Conservation (phyloP, 805 yeast species). For the Sugiyamaella mastotermitis region DNA sequence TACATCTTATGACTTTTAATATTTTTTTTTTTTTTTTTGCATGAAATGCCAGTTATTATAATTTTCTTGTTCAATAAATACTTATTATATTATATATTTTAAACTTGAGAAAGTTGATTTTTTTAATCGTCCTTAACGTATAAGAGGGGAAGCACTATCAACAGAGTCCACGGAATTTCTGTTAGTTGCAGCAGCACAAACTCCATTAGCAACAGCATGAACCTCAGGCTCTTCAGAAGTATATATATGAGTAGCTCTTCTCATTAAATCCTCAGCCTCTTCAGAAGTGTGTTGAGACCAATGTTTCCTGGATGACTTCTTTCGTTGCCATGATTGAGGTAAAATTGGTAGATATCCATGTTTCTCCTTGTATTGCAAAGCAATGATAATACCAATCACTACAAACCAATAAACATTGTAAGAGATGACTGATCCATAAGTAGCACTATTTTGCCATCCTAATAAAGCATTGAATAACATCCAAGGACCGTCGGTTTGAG, state of each 20-base stretch:
- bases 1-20: too few species aligned
- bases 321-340: slow-evolving; percentile 53
- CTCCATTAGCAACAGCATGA: not conserved
- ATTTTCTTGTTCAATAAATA: too few species aligned
- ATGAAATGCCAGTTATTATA: too few species aligned
- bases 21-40: too few species aligned
- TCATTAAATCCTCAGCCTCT: slow-evolving; percentile 11
- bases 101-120: too few species aligned
- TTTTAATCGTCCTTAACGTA: too few species aligned
- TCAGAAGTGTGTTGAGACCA: not conserved
- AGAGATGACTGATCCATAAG: slow-evolving; percentile 76
- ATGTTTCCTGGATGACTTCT: not conserved
- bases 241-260: slow-evolving; percentile 11
- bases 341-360: slow-evolving; percentile 47
- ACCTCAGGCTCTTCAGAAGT: slow-evolving; percentile 4
- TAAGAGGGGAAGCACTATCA: slow-evolving; percentile 14
- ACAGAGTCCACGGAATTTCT: slow-evolving; percentile 12
- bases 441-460: slow-evolving; percentile 94
- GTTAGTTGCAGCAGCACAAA: too few species aligned
- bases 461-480: slow-evolving; percentile 82
- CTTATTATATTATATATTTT: too few species aligned
- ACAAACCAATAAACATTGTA: slow-evolving; percentile 67
- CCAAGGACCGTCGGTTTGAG: slow-evolving; percentile 89
- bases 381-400: slow-evolving; percentile 38
- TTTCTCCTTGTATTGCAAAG: slow-evolving; percentile 48